phyloP scores from a whole-genome alignment of 495 filamentous ascomycete species.

The Apodospora peruviana region DNA sequence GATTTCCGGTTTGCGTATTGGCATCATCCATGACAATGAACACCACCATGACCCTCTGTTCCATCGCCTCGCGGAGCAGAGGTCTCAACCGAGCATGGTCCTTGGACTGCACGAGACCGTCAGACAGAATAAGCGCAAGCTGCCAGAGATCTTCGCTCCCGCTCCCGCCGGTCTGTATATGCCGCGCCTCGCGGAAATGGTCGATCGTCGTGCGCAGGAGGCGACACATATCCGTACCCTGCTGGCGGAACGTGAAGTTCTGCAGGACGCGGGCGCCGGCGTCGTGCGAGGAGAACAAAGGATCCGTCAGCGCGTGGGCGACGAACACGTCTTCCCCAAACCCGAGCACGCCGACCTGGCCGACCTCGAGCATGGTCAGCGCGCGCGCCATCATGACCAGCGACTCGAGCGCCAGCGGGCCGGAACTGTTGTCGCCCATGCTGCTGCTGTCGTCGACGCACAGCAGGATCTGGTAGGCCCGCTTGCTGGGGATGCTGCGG shows the following conservation, averaged over 20 bases:
- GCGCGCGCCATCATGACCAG: slow-evolving; percentile 81
- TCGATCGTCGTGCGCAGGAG: slow-evolving; percentile 71
- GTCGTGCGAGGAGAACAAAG: slow-evolving; percentile 69
- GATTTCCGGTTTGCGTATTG: slow-evolving; percentile 29
- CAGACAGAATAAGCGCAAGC: slow-evolving; percentile 83
- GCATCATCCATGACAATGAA: slow-evolving; percentile 92
- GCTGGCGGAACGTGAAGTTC: slow-evolving; percentile 80
- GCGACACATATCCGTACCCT: slow-evolving; percentile 74
- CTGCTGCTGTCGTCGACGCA: slow-evolving; percentile 92
- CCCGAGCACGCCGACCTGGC: slow-evolving; percentile 80
- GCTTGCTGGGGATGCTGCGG: slow-evolving; percentile 80
- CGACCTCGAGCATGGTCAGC: slow-evolving; percentile 86
- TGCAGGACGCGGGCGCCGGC: slow-evolving; percentile 76
- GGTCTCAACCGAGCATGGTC: slow-evolving; percentile 77
- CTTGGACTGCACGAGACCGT: slow-evolving; percentile 74
- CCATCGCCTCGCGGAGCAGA: slow-evolving; percentile 77
- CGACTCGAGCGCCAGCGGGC: slow-evolving; percentile 76
- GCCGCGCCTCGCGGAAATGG: slow-evolving; percentile 71
- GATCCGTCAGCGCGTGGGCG: slow-evolving; percentile 80
- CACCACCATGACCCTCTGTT: slow-evolving; percentile 95
- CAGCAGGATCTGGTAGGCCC: slow-evolving; percentile 93
- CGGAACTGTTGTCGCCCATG: slow-evolving; percentile 68
- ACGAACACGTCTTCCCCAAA: slow-evolving; percentile 85
- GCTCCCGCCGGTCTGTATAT: slow-evolving; percentile 45
- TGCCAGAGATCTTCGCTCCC: slow-evolving; percentile 90